These are phyloP conservation scores for Apodospora peruviana DNA, from an alignment of 495 filamentous ascomycete genomes.

Conservation along the genomic window DNA sequence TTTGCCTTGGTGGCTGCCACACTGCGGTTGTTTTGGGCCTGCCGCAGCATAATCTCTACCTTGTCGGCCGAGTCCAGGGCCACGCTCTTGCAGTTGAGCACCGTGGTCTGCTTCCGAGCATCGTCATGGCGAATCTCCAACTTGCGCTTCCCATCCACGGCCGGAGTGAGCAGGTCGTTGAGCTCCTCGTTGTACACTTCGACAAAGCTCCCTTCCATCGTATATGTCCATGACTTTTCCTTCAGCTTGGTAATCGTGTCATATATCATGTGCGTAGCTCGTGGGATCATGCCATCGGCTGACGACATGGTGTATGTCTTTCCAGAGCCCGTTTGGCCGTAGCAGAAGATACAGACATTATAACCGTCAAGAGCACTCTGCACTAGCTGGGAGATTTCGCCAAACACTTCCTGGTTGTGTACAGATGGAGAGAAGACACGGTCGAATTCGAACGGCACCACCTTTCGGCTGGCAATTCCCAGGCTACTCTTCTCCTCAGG, in stretches of 20 bases:
- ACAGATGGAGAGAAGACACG: slow-evolving; percentile 77
- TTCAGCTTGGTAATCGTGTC: slow-evolving; percentile 72
- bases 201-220: slow-evolving; percentile 92
- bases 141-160: slow-evolving; percentile 75
- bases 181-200: slow-evolving; percentile 98
- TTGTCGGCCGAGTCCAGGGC: slow-evolving; percentile 68
- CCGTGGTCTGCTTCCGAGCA: slow-evolving; percentile 70
- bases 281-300: slow-evolving; percentile 89
- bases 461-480: slow-evolving; percentile 68
- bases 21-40: slow-evolving; percentile 76
- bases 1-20: slow-evolving; percentile 96
- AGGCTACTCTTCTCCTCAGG: slow-evolving; percentile 79
- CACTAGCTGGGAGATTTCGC: slow-evolving; percentile 94
- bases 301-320: slow-evolving; percentile 98
- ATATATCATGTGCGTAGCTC: slow-evolving; percentile 89
- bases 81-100: slow-evolving; percentile 79
- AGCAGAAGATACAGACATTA: slow-evolving; percentile 99
- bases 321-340: slow-evolving; percentile 94
- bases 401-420: slow-evolving; percentile 84
- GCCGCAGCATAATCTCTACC: slow-evolving; percentile 71
- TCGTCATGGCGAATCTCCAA: slow-evolving; percentile 90
- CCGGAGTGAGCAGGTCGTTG: slow-evolving; percentile 79
- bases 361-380: slow-evolving; percentile 96
- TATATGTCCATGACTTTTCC: slow-evolving; percentile 91
- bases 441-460: slow-evolving; percentile 84